Evolutionary conservation across 768 basidiomycete species (phyloP), one percentile per base, ranked within the genome.

Genomic region (Rhodotorula toruloides): DNA sequence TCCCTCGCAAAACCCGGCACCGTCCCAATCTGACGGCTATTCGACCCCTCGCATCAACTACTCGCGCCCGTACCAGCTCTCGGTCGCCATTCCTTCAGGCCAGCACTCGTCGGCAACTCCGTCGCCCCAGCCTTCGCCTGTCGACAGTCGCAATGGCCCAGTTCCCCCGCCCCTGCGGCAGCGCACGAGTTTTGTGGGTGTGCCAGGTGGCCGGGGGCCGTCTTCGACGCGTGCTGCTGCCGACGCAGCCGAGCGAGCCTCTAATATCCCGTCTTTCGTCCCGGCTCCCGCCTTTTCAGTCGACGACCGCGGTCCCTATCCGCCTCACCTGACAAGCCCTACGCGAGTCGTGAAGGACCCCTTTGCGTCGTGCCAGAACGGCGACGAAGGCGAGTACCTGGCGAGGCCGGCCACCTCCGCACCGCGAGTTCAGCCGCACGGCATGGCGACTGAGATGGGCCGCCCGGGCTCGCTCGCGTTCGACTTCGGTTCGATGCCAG

Each of bases 251-350:
- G 54, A 54, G 3, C 46, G 54, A 13, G 31, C 29, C 25, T 31
- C 39, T 32, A 46, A 34, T 31, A 57, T 59, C 39, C 64, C 64
- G 7, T 12, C 64, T 0, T 65, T 65, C 46, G n/a, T 27, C 12
- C 58, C 64, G 37, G 64, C 64, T 1, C 5, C 46, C 4, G 57
- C 64, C 27, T 65, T 65, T 40, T 65, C 64, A 3, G 36, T 47
- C 25, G 22, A 31, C 37, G 64, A 65, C 37, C 46, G 60, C 2
- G 64, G 61, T 10, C 68, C 64, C 11, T 63, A 70, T 47, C 68
- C 68, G 19, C 68, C 68, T 4, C 54, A 63, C 44, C 46, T 40
- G 10, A 8, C 17, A 8, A 37, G 25, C 27, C 36, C 55, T 19
- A 32, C 31, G 1, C 27, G 54, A 19, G 40, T 48, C 9, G 16